Conservation (phyloP, 257 asterid species). For the Lycium ferocissimum region DNA sequence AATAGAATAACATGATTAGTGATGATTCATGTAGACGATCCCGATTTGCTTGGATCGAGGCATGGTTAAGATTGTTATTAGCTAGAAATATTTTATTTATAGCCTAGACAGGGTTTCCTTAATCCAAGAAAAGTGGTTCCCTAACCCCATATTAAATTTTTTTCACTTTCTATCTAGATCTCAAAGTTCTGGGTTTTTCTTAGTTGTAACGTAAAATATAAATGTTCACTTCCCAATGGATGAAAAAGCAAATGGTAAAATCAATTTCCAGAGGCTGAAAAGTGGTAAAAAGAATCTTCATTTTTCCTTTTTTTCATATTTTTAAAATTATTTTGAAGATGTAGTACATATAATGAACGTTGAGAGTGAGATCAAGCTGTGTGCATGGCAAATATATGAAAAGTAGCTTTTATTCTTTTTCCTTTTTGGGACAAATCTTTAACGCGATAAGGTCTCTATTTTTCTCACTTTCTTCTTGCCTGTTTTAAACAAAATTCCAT, state of each 20-base stretch:
- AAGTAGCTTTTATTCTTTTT: not conserved
- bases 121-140: conserved; percentile 37
- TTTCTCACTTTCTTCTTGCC: conserved; percentile 17
- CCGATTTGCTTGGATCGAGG: not conserved
- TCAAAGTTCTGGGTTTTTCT: conserved; percentile 3
- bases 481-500: conserved; percentile 34
- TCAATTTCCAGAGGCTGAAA: conserved; percentile 29
- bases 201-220: conserved; percentile 28
- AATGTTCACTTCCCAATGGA: conserved; percentile 28
- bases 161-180: not conserved
- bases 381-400: conserved; percentile 24
- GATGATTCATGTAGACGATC: not conserved
- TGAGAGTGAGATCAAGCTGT: conserved; percentile 28
- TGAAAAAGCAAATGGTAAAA: conserved; percentile 29
- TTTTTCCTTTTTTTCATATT: not conserved
- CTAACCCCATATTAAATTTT: not conserved
- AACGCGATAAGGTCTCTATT: conserved; percentile 28
- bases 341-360: not conserved
- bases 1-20: not conserved
- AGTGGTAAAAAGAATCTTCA: not conserved
- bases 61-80: not conserved
- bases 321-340: not conserved
- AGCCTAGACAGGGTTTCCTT: conserved; percentile 33
- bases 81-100: not conserved
- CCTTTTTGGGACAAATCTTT: conserved; percentile 29